Base-by-base conservation (phyloP, 129 eudicot species). In the Helianthus tuberosus region DNA sequence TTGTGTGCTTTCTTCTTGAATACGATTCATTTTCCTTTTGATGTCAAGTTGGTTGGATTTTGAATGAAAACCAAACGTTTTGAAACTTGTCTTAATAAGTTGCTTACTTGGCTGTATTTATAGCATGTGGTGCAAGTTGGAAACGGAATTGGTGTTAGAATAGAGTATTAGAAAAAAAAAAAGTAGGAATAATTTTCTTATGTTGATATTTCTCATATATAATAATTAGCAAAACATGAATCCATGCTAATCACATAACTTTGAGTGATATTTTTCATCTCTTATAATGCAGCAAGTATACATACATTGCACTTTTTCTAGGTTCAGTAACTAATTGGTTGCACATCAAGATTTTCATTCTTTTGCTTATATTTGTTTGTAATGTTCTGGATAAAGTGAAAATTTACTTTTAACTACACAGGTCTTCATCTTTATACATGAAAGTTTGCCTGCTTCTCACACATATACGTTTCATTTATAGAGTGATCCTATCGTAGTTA, bases 401-500 rank as follows among this genome's bases (percentile, higher is more conserved):
- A 0, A 3, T n/a, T 73, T 38, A 61, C 79, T 67, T 65, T 46
- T 71, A 50, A 50, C 52, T 59, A 41, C 43, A 12, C 20, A 69
- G 39, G 74, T 75, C 68, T 51, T 71, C 61, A 64, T 46, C 39
- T 58, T 62, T 69, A 8, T 72, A 72, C 81, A 60, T 66, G 74
- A 74, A 72, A 55, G 66, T 58, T 39, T 63, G 57, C 25, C 74
- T 69, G 43, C 53, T 75, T 55, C 79, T 75, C 72, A 75, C 66
- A 16, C 13, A 61, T 53, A 46, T 71, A 73, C 66, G 66, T 68
- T 78, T 51, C 39, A 63, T 82, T 77, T 83, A 73, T 81, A 95
- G 99, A 95, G 99, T 84, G 97, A 95, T 85, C 99, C 99, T 54
- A 87, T 95, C 91, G 89, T 84, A 70, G 97, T 91, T 68, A 68